Evolutionary conservation across 2,329 filamentous ascomycete genomes (phyloP).

Genomic region (Cladorrhinum sp.): DNA sequence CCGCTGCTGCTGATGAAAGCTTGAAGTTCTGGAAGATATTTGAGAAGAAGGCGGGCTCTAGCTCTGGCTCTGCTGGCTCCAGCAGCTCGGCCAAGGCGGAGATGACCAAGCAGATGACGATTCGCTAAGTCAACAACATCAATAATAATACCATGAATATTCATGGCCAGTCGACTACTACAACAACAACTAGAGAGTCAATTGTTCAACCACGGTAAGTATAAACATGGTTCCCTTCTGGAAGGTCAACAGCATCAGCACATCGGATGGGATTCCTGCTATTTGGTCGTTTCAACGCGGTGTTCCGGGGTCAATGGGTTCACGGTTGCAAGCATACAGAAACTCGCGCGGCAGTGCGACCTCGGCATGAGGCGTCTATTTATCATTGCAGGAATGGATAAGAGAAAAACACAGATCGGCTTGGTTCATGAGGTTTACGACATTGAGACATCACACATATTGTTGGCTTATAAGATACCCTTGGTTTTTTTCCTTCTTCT

Average conservation of each 20-base stretch:
- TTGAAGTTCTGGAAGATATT: conserved; percentile 99
- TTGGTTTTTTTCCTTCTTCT: background rate
- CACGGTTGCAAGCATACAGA: background rate
- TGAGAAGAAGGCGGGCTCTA: conserved; percentile 87
- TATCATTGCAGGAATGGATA: conserved; percentile 23
- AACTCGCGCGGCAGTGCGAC: conserved; percentile 17
- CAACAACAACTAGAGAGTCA: conserved; percentile 20
- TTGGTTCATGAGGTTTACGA: conserved; percentile 26
- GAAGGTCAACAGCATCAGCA: conserved; percentile 25
- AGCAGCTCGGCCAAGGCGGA: conserved; percentile 74
- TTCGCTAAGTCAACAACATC: conserved; percentile 55
- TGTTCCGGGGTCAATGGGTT: conserved; percentile 45
- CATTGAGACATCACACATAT: conserved; percentile 2
- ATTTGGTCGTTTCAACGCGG: conserved; percentile 47
- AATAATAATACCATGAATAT: conserved; percentile 1
- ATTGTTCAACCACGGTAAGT: conserved; percentile 42
- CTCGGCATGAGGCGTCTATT: conserved; percentile 5
- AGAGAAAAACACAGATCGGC: conserved; percentile 13
- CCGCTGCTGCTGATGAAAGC: conserved; percentile 91
- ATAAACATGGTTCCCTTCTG: conserved; percentile 38
- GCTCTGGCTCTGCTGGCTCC: conserved; percentile 61
- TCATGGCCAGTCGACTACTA: conserved; percentile 7
- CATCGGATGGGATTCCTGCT: conserved; percentile 41
- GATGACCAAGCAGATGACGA: conserved; percentile 94
- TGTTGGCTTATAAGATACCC: conserved; percentile 5